phyloP scores from a whole-genome alignment of 2,329 filamentous ascomycete species.

The Venturia asperata region DNA sequence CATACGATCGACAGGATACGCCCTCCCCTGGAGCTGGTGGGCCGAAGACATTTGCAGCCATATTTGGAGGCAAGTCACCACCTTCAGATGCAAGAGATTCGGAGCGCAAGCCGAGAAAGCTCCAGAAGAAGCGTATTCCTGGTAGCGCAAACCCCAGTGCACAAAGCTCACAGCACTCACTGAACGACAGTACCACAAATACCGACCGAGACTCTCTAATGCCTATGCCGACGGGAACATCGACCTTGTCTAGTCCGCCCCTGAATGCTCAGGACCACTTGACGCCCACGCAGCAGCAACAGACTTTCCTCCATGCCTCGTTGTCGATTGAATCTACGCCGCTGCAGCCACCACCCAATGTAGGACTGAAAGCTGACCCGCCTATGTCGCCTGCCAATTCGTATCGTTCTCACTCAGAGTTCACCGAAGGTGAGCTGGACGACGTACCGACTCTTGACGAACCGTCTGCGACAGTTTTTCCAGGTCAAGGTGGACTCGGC shows the following conservation, averaged over 20 bases:
- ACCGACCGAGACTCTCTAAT: slow-evolving; percentile 13
- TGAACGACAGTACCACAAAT: slow-evolving; percentile 37
- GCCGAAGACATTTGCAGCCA: slow-evolving; percentile 30
- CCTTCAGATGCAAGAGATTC: neutral
- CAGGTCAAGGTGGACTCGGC: neutral
- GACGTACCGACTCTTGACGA: slow-evolving; percentile 17
- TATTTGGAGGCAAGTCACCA: slow-evolving; percentile 36
- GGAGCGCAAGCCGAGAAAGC: slow-evolving; percentile 54
- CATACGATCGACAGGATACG: neutral
- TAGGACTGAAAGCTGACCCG: neutral
- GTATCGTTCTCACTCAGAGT: slow-evolving; percentile 19
- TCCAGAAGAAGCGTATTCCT: slow-evolving; percentile 80
- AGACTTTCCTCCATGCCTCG: slow-evolving; percentile 11
- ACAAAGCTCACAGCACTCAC: slow-evolving; percentile 78
- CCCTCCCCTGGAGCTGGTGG: slow-evolving; percentile 3
- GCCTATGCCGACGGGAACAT: slow-evolving; percentile 5
- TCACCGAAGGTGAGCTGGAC: slow-evolving; percentile 15
- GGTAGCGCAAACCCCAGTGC: slow-evolving; percentile 77
- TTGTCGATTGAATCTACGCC: slow-evolving; percentile 8
- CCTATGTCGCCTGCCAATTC: slow-evolving; percentile 18
- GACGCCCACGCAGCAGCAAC: slow-evolving; percentile 10
- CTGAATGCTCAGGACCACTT: slow-evolving; percentile 2
- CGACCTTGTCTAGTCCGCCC: slow-evolving; percentile 9
- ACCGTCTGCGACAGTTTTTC: neutral
- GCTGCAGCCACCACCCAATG: slow-evolving; percentile 10